Percentiles rank a stretch among this genome's conserved stretches.
phyloP scores from a whole-genome alignment of 306 rosid genomes.

The Macrotyloma uniflorum region DNA sequence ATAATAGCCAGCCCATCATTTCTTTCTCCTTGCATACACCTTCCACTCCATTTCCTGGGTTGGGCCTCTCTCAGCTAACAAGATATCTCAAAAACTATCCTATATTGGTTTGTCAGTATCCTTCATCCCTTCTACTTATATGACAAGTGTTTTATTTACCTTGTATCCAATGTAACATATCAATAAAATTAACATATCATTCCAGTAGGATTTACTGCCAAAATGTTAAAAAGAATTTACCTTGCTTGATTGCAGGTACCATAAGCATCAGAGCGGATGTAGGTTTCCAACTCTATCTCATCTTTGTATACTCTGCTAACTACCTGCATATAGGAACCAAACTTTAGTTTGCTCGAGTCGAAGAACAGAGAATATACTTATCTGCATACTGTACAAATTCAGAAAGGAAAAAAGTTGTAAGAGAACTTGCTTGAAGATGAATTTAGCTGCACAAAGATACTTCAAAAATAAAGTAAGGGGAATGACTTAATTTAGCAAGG shows the following conservation, averaged over 20 bases:
- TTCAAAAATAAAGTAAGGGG: not conserved
- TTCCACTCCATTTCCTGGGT: not conserved
- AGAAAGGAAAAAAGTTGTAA: constrained; percentile 20
- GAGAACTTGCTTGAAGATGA: constrained; percentile 20
- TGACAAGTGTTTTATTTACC: constrained; percentile 18
- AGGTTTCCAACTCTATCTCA: constrained; percentile 81
- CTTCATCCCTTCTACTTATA: constrained; percentile 3
- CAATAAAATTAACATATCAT: constrained; percentile 22
- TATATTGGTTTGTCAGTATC: not conserved
- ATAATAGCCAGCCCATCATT: not conserved
- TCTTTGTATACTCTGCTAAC: constrained; percentile 80
- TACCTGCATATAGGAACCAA: constrained; percentile 53
- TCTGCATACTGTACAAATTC: not conserved
- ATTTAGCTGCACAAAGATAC: constrained; percentile 25
- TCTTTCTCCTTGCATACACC: not conserved
- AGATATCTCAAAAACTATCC: not conserved
- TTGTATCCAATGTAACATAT: not conserved
- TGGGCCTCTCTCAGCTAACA: not conserved
- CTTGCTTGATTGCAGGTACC: constrained; percentile 64
- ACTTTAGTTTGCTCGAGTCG: constrained; percentile 36
- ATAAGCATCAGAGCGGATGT: constrained; percentile 76
- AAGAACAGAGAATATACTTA: constrained; percentile 3
- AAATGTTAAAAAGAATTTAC: constrained; percentile 49
- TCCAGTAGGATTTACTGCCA: constrained; percentile 18
- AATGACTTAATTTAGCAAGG: too few relatives aligned